Evolutionary conservation across 2,329 filamentous ascomycete species (phyloP), one percentile per base, ranked within the genome.

Genomic region (Botryotinia narcissicola): DNA sequence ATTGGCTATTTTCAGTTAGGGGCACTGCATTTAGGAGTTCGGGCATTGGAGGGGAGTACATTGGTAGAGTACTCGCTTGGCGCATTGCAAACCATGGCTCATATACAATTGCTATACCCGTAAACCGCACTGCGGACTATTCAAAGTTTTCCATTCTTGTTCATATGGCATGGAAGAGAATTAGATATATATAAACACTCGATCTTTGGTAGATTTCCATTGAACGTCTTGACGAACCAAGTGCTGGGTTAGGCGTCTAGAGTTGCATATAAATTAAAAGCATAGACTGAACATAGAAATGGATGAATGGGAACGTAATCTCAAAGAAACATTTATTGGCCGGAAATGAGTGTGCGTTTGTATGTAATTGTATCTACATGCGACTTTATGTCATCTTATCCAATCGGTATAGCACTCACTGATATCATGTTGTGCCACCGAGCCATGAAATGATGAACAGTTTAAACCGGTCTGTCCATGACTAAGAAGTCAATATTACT

Each of bases 81-180:
- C 42, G 68, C 40, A 61, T 57, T 72, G 70, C 44, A 68, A n/a
- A 67, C 44, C 62, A 68, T 59, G 62, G 44, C n/a, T 59, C 62
- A 70, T 51, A 62, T 70, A 70, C 42, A 61, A 70, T 70, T 70
- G 68, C 68, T 70, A 70, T 70, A 70, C 68, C 54, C 68, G 25
- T 70, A 44, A 70, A 62, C 68, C 68, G 68, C 54, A 70, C 32
- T n/a, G 68, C 68, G 68, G 68, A 46, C 68, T 62, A 70, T 62
- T 46, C 29, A 68, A 68, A 57, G 20, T 14, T 66, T 68, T 68
- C 66, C 48, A 57, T 68, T 68, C 40, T 68, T 68, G 66, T 57
- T 68, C 46, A 68, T 67, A 67, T 68, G 64, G 66, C 40, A 57
- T 57, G 66, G 66, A 68, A 57, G 35, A 68, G 57, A 8, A 37